Base-by-base conservation (phyloP, 768 basidiomycete species). In the Agaricus bisporus region DNA sequence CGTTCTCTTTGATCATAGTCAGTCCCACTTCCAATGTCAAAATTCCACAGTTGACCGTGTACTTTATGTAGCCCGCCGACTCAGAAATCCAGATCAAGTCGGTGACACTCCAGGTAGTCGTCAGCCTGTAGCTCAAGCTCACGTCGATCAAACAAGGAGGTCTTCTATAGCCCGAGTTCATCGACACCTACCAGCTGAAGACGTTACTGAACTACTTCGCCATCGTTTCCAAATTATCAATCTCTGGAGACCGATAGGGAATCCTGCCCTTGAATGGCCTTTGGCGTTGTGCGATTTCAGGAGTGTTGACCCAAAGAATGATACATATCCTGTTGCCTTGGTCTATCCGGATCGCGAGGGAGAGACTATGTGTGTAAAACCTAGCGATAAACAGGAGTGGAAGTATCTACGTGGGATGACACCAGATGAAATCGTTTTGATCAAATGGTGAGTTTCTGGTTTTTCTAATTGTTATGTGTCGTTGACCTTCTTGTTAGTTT, bases 1-100 rank as follows among this genome's bases (percentile, higher is more conserved):
- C 20, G 77, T 83, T n/a, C 49, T 82, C 32, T 85, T 84, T 53
- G 81, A 84, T 59, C 82, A 83, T 62, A 83, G 82, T 80, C 50
- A 56, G 80, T 58, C 22, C 22, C 22, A 22, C 22, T 22, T 22
- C 17, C 11, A 35, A 52, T 38, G 43, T 25, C 28, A 6, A 32
- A 7, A n/a, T 36, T 32, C 11, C 32, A 11, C 4, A 2, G 2
- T 7, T 32, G 32, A 32, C 11, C 11, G 7, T 17, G 26, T 4
- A 43, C 15, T 11, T 32, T 20, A n/a, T 39, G 35, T 41, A 79
- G 78, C 77, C n/a, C 64, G 76, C 28, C 77, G 78, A n/a, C 74
- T 76, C 32, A 70, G 65, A 25, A 64, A 69, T 6, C 76, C 77
- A 1, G 72, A 65, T 4, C 55, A 67, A 12, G 17, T 59, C 18